Evolutionary conservation across 208 protist genomes (phyloP).

Genomic region (Phytomonas sp.): DNA sequence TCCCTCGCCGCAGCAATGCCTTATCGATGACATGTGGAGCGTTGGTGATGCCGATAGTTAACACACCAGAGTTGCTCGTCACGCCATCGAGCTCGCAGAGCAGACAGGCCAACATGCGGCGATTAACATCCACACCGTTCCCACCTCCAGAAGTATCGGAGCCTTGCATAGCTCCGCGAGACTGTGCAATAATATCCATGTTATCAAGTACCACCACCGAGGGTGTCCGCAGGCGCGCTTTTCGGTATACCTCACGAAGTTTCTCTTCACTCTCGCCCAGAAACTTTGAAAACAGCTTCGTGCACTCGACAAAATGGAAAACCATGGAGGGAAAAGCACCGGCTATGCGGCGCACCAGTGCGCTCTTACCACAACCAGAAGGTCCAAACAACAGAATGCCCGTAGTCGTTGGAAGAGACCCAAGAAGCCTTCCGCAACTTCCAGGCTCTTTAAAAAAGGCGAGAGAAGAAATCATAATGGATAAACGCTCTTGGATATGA

Average conservation of each 20-base stretch:
- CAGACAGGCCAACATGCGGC: slow-evolving; percentile 91
- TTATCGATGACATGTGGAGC: slow-evolving; percentile 77
- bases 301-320: slow-evolving; percentile 68
- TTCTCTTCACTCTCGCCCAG: slow-evolving; percentile 85
- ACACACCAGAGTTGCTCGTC: slow-evolving; percentile 71
- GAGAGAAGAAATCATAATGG: slow-evolving; percentile 34
- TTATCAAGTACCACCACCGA: slow-evolving; percentile 83
- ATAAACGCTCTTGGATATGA: slow-evolving; percentile 22
- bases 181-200: slow-evolving; percentile 69
- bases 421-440: slow-evolving; percentile 19
- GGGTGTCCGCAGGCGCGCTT: slow-evolving; percentile 46
- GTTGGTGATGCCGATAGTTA: slow-evolving; percentile 88
- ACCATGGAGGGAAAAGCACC: slow-evolving; percentile 24
- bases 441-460: slow-evolving; percentile 4
- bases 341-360: slow-evolving; percentile 32
- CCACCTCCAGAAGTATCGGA: slow-evolving; percentile 1
- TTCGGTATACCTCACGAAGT: slow-evolving; percentile 65
- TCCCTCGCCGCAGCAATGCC: slow-evolving; percentile 95
- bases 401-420: slow-evolving; percentile 38
- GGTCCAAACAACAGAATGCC: slow-evolving; percentile 79
- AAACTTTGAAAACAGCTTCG: slow-evolving; percentile 80
- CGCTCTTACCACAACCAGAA: slow-evolving; percentile 74
- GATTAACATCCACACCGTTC: slow-evolving; percentile 37
- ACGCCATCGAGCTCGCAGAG: slow-evolving; percentile 97
- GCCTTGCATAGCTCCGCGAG: slow-evolving; percentile 32